Conservation (phyloP, 345 rosid genomes). For the Theobroma cacao region DNA sequence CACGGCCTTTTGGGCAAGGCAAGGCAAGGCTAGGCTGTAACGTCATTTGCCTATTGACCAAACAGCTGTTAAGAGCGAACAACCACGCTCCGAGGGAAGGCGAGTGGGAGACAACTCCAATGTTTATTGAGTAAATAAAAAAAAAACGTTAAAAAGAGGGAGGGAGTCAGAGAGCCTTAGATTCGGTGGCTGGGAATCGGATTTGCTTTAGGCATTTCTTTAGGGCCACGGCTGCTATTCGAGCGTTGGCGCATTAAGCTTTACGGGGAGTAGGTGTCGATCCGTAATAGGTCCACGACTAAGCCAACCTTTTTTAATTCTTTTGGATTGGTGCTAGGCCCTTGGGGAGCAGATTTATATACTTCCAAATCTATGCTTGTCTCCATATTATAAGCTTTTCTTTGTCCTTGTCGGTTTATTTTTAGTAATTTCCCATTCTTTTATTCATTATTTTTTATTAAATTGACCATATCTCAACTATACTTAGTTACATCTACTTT, state of each 20-base stretch:
- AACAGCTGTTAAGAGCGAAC: not conserved
- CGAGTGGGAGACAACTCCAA: not conserved
- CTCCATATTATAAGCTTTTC: not conserved
- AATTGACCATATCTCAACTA: no score
- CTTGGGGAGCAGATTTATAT: slow-evolving; percentile 23
- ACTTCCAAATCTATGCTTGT: slow-evolving; percentile 2
- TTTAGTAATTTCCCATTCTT: not conserved
- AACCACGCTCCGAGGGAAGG: not conserved
- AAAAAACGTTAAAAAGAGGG: not conserved
- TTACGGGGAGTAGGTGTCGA: not conserved
- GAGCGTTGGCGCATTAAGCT: slow-evolving; percentile 20
- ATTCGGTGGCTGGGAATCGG: slow-evolving; percentile 24
- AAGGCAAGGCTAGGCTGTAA: no score
- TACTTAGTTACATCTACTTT: not conserved
- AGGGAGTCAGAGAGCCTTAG: not conserved
- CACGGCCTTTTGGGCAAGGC: no score
- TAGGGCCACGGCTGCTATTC: slow-evolving; percentile 10
- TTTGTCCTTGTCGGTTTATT: not conserved
- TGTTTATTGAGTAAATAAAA: not conserved
- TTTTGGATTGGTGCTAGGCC: slow-evolving; percentile 2
- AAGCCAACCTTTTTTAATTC: not conserved
- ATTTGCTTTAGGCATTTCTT: slow-evolving; percentile 21
- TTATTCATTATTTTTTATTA: no score
- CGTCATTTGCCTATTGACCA: not conserved
- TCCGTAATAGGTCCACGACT: not conserved